Percentiles rank a stretch among this genome's conserved stretches.
phyloP scores from a whole-genome alignment of 2,329 filamentous ascomycete genomes.

The Pseudopyricularia javanii region DNA sequence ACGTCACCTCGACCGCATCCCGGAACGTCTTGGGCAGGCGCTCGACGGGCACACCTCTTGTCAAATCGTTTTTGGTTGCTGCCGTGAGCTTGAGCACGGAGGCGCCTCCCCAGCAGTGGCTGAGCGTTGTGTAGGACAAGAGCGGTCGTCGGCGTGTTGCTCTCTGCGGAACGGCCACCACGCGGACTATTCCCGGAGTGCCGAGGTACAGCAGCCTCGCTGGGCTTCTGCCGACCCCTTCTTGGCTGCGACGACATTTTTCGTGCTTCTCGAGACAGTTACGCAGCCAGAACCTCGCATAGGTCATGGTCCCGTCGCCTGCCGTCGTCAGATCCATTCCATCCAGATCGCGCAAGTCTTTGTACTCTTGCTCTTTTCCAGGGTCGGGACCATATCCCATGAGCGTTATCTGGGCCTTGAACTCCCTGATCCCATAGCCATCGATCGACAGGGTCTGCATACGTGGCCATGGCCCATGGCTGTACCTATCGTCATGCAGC shows the following conservation, averaged over 20 bases:
- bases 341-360: neutral
- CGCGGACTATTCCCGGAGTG: neutral
- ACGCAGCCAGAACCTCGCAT: neutral
- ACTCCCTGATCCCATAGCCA: neutral
- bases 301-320: neutral
- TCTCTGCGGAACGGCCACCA: neutral
- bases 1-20: conserved; percentile 3
- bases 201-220: neutral
- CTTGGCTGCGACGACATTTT: neutral
- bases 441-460: neutral
- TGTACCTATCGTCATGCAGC: neutral
- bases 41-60: neutral
- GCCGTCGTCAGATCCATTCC: neutral
- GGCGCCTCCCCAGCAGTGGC: neutral
- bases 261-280: neutral
- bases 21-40: conserved; percentile 3
- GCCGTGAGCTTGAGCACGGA: neutral
- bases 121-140: neutral
- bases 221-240: neutral
- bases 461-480: neutral
- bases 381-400: neutral
- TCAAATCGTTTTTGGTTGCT: neutral
- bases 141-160: neutral
- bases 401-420: neutral
- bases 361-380: neutral